Base-by-base conservation (phyloP, 306 rosid genomes). In the Sesbania bispinosa region DNA sequence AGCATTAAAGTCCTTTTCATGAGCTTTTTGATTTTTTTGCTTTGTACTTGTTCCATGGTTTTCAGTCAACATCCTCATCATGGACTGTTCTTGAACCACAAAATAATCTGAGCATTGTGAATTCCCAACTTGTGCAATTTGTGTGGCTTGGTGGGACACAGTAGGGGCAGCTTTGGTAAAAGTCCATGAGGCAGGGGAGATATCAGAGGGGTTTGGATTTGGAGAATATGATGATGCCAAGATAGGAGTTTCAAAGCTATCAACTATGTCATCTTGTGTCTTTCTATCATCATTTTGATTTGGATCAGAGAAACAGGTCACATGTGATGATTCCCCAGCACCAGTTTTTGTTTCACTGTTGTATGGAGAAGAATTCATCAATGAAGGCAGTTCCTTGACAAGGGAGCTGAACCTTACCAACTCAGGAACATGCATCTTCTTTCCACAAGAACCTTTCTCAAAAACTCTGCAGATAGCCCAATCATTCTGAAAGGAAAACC, bases 401-500 rank as follows among this genome's bases (percentile, higher is more conserved):
- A 9, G 64, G 30, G 88, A 51, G 63, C 46, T 71, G 46, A 73
- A 21, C 52, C 71, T 73, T 71, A 46, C 68, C 81, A 86, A 51
- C 69, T 77, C 92, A 14, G 82, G 60, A 21, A 75, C 69, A 18
- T 82, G 77, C n/a, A 75, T 21, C 67, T 81, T 90, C 78, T 79
- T 87, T 14, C 75, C 92, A 41, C 51, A 65, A 0, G 69, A 66
- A 2, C 58, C 64, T 75, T 94, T 94, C 36, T 84, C 69, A 48
- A 86, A 87, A 27, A 87, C 78, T 73, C 98, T 83, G 85, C 88
- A 84, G n/a, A 94, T 64, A 35, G 89, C 89, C 98, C 97, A 90
- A 32, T 90, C 97, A 41, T 80, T 85, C 98, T 93, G 96, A 65
- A 54, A 60, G 41, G 2, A 76, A 82, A 39, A 32, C 59, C 70